Conservation (phyloP, 2,329 filamentous ascomycete genomes). For the Pseudogymnoascus destructans region DNA sequence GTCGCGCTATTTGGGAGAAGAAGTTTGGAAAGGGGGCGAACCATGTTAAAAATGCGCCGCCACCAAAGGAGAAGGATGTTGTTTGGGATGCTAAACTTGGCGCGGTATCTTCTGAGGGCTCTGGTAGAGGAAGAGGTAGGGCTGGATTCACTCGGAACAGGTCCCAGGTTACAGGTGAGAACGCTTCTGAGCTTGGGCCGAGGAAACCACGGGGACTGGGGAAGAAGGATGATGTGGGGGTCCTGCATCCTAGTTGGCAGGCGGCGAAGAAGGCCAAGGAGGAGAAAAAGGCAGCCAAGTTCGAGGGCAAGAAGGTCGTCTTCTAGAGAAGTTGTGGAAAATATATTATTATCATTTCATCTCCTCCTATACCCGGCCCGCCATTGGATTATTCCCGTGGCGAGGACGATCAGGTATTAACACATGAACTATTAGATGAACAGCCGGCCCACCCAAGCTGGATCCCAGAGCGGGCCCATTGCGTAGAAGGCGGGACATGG, state of each 20-base stretch:
- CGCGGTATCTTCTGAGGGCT: conserved; percentile 26
- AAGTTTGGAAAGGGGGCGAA: conserved; percentile 58
- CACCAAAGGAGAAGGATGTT: conserved; percentile 29
- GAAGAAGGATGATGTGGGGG: conserved; percentile 37
- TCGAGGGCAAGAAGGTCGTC: conserved; percentile 44
- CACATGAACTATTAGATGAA: conserved; percentile 20
- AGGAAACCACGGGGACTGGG: conserved; percentile 15
- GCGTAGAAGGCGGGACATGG: conserved; percentile 16
- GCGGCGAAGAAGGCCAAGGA: conserved; percentile 46
- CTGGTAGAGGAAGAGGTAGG: conserved; percentile 8
- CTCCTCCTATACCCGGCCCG: not conserved
- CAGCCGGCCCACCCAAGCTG: conserved; percentile 18
- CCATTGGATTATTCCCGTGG: not conserved
- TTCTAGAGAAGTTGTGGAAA: conserved; percentile 35
- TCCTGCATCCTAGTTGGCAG: conserved; percentile 50
- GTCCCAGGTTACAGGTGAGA: conserved; percentile 19
- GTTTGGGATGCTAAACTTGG: conserved; percentile 48
- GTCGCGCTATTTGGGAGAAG: conserved; percentile 67
- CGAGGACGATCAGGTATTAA: conserved; percentile 10
- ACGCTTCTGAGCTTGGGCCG: conserved; percentile 21
- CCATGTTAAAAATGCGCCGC: conserved; percentile 22
- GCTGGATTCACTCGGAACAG: conserved; percentile 11
- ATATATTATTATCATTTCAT: conserved; percentile 7
- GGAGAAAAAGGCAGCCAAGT: conserved; percentile 37
- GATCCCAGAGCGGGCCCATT: conserved; percentile 5